Base-by-base conservation (phyloP, 768 basidiomycete species). In the Suillus spraguei region DNA sequence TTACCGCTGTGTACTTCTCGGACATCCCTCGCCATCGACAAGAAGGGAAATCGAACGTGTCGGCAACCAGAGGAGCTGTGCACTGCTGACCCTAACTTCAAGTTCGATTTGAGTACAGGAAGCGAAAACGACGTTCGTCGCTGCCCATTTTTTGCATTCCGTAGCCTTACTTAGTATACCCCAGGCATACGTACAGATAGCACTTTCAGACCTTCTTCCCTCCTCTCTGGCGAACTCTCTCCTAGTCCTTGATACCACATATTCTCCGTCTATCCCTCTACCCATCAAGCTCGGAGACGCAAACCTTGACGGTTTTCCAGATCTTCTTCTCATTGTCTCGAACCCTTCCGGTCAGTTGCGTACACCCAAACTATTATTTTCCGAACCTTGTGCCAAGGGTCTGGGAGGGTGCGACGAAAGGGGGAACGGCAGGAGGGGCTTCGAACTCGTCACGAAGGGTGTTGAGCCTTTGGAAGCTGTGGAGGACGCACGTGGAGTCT, bases 281-380 rank as follows among this genome's bases (percentile, higher is more conserved):
- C 83, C 94, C 0, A 75, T 98, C 55, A 89, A 88, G 65, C 77
- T 95, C 0, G 97, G 95, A 38, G 97, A 99, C 76, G 89, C 85
- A 59, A 91, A 98, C 74, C 81, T 97, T 22, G 96, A 99, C 71
- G 97, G 97, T 3, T 99, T 91, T 76, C 95, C 97, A 0, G 97
- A 99, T 69, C 70, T 98, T 9, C 77, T 97, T 8, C 69, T 87
- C 10, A 86, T 88, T 28, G 70, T 82, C 1, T 85, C 75, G 66
- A 83, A 6, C 70, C 82, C 47, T 67, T 63, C 61, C 66, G 70
- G 33, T 74, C 76, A 67, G 35, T 78, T 79, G 59, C 82, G 80
- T 22, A 84, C 82, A 6, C 90, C 91, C 0, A 82, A 83, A 60
- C 74, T 95, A 28, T 70, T 90, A 5, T 82, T 84, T 65, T 92